A percentile compares a stretch with the other conserved stretches of the same genome.
These are phyloP conservation scores for Xylaria sp. DNA, from an alignment of 2,329 filamentous ascomycete genomes.

Conservation along the genomic window DNA sequence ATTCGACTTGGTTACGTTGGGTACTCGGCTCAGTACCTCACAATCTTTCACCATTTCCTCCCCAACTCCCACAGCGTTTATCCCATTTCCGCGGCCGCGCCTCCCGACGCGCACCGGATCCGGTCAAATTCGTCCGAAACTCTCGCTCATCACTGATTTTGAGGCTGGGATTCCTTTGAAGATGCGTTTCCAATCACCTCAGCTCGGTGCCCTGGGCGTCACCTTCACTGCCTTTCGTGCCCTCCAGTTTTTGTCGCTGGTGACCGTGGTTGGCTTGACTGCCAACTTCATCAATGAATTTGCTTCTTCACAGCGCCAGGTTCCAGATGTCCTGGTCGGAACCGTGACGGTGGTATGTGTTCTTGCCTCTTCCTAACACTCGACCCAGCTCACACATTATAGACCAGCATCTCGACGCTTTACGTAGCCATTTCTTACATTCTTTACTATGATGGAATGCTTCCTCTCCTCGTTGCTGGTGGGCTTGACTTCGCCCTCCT, in stretches of 20 bases:
- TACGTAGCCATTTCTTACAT: constrained; percentile 85
- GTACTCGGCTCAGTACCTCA: constrained; percentile 40
- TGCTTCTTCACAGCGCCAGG: constrained; percentile 69
- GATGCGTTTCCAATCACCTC: constrained; percentile 59
- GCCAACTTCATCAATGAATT: constrained; percentile 86
- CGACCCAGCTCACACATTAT: constrained; percentile 31
- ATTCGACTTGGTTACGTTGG: constrained; percentile 26
- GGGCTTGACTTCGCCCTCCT: constrained; percentile 75
- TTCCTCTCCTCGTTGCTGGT: constrained; percentile 76
- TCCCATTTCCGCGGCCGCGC: constrained; percentile 56
- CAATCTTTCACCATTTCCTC: constrained; percentile 48
- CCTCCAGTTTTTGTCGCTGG: constrained; percentile 76
- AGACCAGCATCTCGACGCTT: constrained; percentile 82
- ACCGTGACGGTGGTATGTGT: constrained; percentile 79
- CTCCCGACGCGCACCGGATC: constrained; percentile 55
- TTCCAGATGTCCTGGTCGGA: constrained; percentile 78
- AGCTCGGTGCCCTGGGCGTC: constrained; percentile 77
- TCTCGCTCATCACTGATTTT: constrained; percentile 55
- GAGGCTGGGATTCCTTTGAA: constrained; percentile 48
- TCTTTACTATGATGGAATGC: constrained; percentile 79
- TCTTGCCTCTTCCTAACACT: constrained; percentile 1
- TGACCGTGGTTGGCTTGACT: constrained; percentile 81
- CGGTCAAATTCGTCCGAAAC: constrained; percentile 50
- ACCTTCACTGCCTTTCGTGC: constrained; percentile 79
- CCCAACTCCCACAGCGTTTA: constrained; percentile 49